Percentiles rank a stretch among this genome's conserved stretches.
Evolutionary conservation across 176 grass and related monocot genomes (phyloP).

Genomic region (Cenchrus fungigraminus): DNA sequence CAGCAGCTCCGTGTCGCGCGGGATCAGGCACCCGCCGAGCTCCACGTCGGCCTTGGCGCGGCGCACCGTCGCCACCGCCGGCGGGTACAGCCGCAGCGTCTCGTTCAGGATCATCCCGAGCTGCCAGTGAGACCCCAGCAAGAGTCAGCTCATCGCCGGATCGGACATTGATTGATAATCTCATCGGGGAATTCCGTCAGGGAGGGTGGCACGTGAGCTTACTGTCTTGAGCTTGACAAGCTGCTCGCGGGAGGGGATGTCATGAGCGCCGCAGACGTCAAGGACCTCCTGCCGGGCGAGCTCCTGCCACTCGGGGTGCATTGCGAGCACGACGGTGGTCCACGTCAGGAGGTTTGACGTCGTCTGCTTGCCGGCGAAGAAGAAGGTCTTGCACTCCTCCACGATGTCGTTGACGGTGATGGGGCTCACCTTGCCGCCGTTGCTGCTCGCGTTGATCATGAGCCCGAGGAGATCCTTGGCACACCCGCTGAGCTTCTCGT

Average conservation of each 20-base stretch:
- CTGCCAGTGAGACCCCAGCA: slow-evolving; percentile 33
- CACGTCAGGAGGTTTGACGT: slow-evolving; percentile 98
- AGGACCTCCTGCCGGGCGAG: slow-evolving; percentile 85
- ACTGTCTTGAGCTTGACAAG: slow-evolving; percentile 92
- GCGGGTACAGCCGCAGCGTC: slow-evolving; percentile 96
- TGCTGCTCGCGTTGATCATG: slow-evolving; percentile 70
- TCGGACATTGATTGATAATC: background rate
- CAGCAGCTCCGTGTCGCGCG: slow-evolving; percentile 82
- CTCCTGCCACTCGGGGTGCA: slow-evolving; percentile 98
- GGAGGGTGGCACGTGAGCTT: slow-evolving; percentile 9
- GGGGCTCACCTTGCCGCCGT: slow-evolving; percentile 35
- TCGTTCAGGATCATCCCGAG: slow-evolving; percentile 95
- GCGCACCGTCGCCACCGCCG: slow-evolving; percentile 89
- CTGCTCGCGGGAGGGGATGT: slow-evolving; percentile 73
- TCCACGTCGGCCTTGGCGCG: slow-evolving; percentile 81
- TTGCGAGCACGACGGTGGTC: slow-evolving; percentile 84
- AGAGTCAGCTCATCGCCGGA: slow-evolving; percentile 25
- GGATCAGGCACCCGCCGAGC: slow-evolving; percentile 78
- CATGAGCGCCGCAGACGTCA: slow-evolving; percentile 67
- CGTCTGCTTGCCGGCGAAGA: slow-evolving; percentile 97
- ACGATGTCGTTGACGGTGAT: slow-evolving; percentile 93
- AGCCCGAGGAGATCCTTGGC: slow-evolving; percentile 80
- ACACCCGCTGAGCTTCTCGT: slow-evolving; percentile 52
- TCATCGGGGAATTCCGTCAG: slow-evolving; percentile 1
- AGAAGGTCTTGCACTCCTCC: slow-evolving; percentile 97